Conservation (phyloP, 2,329 filamentous ascomycete species). For the Gyromitra esculenta region DNA sequence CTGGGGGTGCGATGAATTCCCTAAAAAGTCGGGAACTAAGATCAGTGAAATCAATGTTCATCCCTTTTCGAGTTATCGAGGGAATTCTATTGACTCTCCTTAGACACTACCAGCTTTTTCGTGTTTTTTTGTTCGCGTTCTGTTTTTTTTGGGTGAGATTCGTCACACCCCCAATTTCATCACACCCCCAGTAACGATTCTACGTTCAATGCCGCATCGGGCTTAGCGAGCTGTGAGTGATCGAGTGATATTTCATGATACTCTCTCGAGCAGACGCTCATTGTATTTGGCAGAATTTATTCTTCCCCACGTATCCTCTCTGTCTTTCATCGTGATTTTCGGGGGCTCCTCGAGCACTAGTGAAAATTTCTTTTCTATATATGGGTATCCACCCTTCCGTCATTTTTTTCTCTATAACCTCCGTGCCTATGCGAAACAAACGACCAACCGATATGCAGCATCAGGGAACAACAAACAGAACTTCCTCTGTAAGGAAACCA, state of each 20-base stretch:
- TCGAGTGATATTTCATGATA: slow-evolving; percentile 24
- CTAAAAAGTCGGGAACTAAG: no score
- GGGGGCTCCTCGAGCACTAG: background rate
- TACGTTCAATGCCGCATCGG: no score
- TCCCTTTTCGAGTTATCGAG: no score
- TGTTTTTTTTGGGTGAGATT: no score
- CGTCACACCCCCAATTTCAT: no score
- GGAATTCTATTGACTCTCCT: no score
- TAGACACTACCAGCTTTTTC: no score
- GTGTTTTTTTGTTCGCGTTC: no score
- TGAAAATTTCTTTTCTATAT: slow-evolving; percentile 17
- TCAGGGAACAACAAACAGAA: slow-evolving; percentile 26
- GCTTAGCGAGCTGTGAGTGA: background rate
- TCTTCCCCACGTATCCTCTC: background rate
- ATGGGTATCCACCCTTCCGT: slow-evolving; percentile 18
- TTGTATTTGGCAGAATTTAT: background rate
- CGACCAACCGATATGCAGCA: slow-evolving; percentile 36
- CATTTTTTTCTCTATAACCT: slow-evolving; percentile 19
- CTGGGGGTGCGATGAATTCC: no score
- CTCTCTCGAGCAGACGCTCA: no score
- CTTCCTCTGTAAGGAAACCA: slow-evolving; percentile 15
- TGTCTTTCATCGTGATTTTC: background rate
- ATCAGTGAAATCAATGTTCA: no score
- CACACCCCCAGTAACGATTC: no score
- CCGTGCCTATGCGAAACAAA: slow-evolving; percentile 29